Conservation (phyloP, 2,329 filamentous ascomycete species). For the Nigrospora sphaerica region DNA sequence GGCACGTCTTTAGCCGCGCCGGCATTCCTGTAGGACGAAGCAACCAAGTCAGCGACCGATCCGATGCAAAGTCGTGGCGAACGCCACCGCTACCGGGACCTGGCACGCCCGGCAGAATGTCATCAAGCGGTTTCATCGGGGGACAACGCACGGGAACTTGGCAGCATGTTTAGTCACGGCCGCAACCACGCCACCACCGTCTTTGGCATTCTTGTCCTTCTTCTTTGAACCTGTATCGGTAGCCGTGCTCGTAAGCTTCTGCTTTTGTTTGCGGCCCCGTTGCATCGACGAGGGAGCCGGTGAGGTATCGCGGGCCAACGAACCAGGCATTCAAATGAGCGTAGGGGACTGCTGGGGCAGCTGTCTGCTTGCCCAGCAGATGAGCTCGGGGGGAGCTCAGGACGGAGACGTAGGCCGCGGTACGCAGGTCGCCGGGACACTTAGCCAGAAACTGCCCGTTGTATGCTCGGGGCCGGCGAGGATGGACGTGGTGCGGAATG, state of each 20-base stretch:
- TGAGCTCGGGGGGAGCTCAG: constrained; percentile 14
- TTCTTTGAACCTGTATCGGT: constrained; percentile 23
- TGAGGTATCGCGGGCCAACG: constrained; percentile 23
- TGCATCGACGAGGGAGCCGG: constrained; percentile 19
- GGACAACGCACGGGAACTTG: constrained; percentile 21
- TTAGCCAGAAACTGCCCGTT: no score
- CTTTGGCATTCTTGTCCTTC: constrained; percentile 27
- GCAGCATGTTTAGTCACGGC: constrained; percentile 27
- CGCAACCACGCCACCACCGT: constrained; percentile 23
- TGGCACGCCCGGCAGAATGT: no score
- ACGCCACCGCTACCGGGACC: no score
- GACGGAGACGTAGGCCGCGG: no score
- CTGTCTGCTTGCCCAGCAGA: constrained; percentile 25
- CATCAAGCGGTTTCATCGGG: not conserved
- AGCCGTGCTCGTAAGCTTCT: constrained; percentile 22
- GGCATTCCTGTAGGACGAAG: constrained; percentile 7
- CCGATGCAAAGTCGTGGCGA: no score
- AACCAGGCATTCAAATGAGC: constrained; percentile 26
- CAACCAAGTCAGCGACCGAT: not conserved
- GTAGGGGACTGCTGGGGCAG: constrained; percentile 20
- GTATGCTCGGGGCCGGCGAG: no score
- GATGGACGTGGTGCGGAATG: not conserved
- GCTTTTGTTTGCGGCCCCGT: constrained; percentile 17
- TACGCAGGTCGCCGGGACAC: no score
- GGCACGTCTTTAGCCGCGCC: constrained; percentile 14